Conservation (phyloP, 2,329 filamentous ascomycete species). For the Niveomyces coronatus region DNA sequence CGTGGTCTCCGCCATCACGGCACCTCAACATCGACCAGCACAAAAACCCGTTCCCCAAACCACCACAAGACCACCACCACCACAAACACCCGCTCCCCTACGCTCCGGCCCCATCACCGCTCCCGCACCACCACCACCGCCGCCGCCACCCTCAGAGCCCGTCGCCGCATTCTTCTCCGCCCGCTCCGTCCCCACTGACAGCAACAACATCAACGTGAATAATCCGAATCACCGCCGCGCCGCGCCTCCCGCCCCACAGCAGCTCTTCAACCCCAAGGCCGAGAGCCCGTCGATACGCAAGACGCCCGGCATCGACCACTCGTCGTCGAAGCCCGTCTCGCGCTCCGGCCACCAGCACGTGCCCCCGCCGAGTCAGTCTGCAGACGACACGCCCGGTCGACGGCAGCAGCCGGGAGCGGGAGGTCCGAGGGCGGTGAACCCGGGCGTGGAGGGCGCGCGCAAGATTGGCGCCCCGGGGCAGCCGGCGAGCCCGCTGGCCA, state of each 20-base stretch:
- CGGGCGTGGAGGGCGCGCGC: conserved; percentile 41
- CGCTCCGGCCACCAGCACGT: conserved; percentile 46
- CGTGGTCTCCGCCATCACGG: background rate
- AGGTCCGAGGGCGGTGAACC: conserved; percentile 31
- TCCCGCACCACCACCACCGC: background rate
- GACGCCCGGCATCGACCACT: conserved; percentile 79
- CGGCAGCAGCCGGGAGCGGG: conserved; percentile 8
- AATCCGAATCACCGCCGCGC: too few relatives aligned
- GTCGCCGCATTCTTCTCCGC: conserved; percentile 10
- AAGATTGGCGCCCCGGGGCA: conserved; percentile 49
- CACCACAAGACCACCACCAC: conserved; percentile 3
- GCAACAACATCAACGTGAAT: conserved; percentile 2
- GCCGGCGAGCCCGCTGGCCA: conserved; percentile 45
- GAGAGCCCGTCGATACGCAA: conserved; percentile 82
- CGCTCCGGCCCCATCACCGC: background rate
- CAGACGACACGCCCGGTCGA: conserved; percentile 6
- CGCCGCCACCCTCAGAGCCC: background rate
- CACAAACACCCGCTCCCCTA: conserved; percentile 7
- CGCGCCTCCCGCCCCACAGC: conserved; percentile 30
- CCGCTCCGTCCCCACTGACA: conserved; percentile 4
- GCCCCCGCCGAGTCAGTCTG: conserved; percentile 25
- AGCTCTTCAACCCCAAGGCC: conserved; percentile 61
- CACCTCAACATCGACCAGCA: background rate
- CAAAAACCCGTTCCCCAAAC: background rate
- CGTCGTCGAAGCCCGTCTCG: conserved; percentile 61